phyloP scores from a whole-genome alignment of 2,329 filamentous ascomycete genomes.

The Hymenoscyphus fraxineus region DNA sequence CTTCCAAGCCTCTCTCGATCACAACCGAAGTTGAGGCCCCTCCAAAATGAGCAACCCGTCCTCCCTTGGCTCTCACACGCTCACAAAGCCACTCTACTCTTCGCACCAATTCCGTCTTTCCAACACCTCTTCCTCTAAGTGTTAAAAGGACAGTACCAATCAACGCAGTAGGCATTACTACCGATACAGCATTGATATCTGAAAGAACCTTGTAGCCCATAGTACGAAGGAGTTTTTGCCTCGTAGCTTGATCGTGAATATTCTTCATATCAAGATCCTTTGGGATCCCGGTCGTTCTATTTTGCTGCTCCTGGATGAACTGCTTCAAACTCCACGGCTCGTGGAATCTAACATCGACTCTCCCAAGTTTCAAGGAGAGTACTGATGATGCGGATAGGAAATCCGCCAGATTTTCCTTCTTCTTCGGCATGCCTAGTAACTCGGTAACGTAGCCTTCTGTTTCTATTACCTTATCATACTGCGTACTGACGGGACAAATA shows the following conservation, averaged over 20 bases:
- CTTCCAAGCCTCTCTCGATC: slow-evolving; percentile 84
- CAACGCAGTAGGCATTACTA: slow-evolving; percentile 96
- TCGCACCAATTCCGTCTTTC: slow-evolving; percentile 77
- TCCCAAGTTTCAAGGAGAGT: slow-evolving; percentile 79
- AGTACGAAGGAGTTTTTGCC: slow-evolving; percentile 71
- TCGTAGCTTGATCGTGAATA: slow-evolving; percentile 35
- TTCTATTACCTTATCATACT: slow-evolving; percentile 99
- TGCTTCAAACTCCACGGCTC: slow-evolving; percentile 87
- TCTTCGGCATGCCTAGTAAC: slow-evolving; percentile 88
- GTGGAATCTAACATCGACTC: slow-evolving; percentile 93
- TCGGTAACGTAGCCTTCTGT: slow-evolving; percentile 96
- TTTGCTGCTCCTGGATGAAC: slow-evolving; percentile 76
- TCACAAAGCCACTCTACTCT: slow-evolving; percentile 87
- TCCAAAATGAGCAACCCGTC: slow-evolving; percentile 90
- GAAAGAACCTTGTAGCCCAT: slow-evolving; percentile 89
- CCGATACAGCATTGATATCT: slow-evolving; percentile 93
- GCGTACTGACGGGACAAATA: slow-evolving; percentile 92
- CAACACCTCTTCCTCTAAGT: slow-evolving; percentile 84
- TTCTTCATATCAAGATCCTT: slow-evolving; percentile 45
- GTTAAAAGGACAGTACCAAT: slow-evolving; percentile 93
- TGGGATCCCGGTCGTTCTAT: slow-evolving; percentile 51
- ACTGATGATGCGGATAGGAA: slow-evolving; percentile 86
- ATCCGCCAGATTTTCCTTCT: slow-evolving; percentile 86
- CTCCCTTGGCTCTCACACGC: slow-evolving; percentile 79
- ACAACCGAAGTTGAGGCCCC: slow-evolving; percentile 74